phyloP scores from a whole-genome alignment of 1,284 basidiomycete genomes.

The Limonomyces culmigenus region DNA sequence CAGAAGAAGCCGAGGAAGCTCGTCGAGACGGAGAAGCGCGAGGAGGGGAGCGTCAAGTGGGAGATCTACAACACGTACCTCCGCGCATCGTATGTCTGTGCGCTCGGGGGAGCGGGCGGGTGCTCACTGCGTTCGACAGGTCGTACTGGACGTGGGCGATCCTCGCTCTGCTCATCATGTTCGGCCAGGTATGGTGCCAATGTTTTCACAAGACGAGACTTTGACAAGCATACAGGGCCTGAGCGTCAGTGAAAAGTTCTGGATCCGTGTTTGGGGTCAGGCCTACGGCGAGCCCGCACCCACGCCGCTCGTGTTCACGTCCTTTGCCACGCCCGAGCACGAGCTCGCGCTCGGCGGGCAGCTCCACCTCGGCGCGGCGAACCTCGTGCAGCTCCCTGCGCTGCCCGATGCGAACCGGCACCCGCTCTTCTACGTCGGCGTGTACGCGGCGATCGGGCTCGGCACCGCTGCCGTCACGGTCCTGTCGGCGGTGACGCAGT shows the following conservation, averaged over 20 bases:
- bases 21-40: slow-evolving; percentile 54
- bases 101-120: neutral
- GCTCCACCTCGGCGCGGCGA: slow-evolving; percentile 8
- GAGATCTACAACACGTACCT: slow-evolving; percentile 66
- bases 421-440: slow-evolving; percentile 45
- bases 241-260: slow-evolving; percentile 44
- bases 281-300: slow-evolving; percentile 37
- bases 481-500: slow-evolving; percentile 31
- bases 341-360: slow-evolving; percentile 19
- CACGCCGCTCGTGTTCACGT: slow-evolving; percentile 10
- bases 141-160: slow-evolving; percentile 51
- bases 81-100: slow-evolving; percentile 33
- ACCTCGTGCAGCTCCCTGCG: slow-evolving; percentile 7
- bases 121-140: slow-evolving; percentile 16
- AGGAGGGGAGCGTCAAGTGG: slow-evolving; percentile 66
- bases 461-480: slow-evolving; percentile 27
- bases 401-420: slow-evolving; percentile 31
- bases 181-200: slow-evolving; percentile 19
- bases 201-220: neutral
- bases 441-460: slow-evolving; percentile 41
- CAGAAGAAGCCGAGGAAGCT: slow-evolving; percentile 44
- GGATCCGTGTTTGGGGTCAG: slow-evolving; percentile 50
- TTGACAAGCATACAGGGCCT: slow-evolving; percentile 13
- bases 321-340: slow-evolving; percentile 15
- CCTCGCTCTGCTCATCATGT: slow-evolving; percentile 28